phyloP scores from a whole-genome alignment of 768 basidiomycete genomes.

The Baorangia bicolor region DNA sequence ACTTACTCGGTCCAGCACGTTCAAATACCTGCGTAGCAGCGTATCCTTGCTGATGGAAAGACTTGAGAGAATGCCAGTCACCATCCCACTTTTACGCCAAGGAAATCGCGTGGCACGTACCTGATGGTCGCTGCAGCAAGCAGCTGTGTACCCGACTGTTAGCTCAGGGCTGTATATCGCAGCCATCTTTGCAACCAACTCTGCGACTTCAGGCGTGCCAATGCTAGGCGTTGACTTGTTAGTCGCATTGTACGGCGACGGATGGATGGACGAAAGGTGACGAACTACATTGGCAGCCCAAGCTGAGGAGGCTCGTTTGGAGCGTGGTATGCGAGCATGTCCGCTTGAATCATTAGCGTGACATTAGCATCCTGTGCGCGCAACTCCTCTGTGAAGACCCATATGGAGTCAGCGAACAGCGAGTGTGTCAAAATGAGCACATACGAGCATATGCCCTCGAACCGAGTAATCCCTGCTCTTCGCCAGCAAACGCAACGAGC shows the following conservation, averaged over 20 bases:
- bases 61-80: constrained; percentile 38
- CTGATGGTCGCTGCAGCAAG: constrained; percentile 93
- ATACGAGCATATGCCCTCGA: constrained; percentile 77
- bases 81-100: neutral
- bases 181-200: constrained; percentile 74
- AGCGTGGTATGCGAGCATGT: constrained; percentile 87
- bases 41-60: constrained; percentile 81
- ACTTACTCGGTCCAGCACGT: constrained; percentile 69
- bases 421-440: constrained; percentile 27
- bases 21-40: constrained; percentile 88
- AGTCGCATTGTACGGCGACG: neutral
- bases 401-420: neutral
- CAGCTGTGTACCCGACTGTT: constrained; percentile 65
- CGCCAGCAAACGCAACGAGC: constrained; percentile 83
- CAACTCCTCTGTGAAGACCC: constrained; percentile 48
- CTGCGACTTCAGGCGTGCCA: constrained; percentile 71
- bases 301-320: constrained; percentile 80
- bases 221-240: constrained; percentile 46
- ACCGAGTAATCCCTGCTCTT: constrained; percentile 87
- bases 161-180: constrained; percentile 81
- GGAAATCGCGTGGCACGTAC: constrained; percentile 31
- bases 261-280: constrained; percentile 8
- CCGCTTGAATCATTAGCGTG: constrained; percentile 84
- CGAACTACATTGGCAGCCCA: constrained; percentile 71
- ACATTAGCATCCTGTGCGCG: constrained; percentile 60